Base-by-base conservation (phyloP, 164 flowering plant genomes). In the Pachysandra terminalis region DNA sequence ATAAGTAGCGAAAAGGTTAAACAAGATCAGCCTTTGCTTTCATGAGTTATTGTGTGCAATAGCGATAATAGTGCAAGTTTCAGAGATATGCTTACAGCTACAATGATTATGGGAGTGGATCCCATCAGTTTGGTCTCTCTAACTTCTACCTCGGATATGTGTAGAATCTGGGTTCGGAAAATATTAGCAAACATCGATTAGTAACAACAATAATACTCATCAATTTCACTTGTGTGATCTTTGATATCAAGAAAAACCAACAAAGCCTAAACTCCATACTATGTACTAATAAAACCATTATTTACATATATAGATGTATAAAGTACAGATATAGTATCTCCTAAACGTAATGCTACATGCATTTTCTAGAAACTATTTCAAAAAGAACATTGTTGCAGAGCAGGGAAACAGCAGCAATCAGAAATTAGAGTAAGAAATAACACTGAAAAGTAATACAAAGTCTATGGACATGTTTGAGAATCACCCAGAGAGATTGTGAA, bases 121-220 rank as follows among this genome's bases (percentile, higher is more conserved):
- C 95, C 99, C 96, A 96, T 86, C 81, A 91, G 84, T 79, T 93
- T 96, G 67, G 90, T 85, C 81, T 91, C 98, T 72, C 80, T 78
- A 9, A 93, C 84, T 70, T 90, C 96, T 27, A 82, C 86, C 0
- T 93, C 97, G 28, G 96, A 96, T 73, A 96, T 76, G 76, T 96
- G 99, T 52, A 96, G 73, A 77, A 96, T 90, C 98, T 93, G 90
- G 81, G 75, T 12, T 19, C 66, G 24, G 49, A 25, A 60, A 63
- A 9, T 17, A n/a, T 48, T n/a, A 45, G 23, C 19, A 48, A 32
- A 23, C 25, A 35, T 40, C 32, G 65, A 24, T 56, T 23, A 70
- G 61, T 3, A 68, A 56, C 10, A 63, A 23, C 19, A 51, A 23
- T 3, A 56, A 17, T 22, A 19, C 26, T 21, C 15, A 5, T 45